Evolutionary conservation across 192 early-diverging fungal species (phyloP), one percentile per base, ranked within the genome.

Genomic region (Mortierella alpina): DNA sequence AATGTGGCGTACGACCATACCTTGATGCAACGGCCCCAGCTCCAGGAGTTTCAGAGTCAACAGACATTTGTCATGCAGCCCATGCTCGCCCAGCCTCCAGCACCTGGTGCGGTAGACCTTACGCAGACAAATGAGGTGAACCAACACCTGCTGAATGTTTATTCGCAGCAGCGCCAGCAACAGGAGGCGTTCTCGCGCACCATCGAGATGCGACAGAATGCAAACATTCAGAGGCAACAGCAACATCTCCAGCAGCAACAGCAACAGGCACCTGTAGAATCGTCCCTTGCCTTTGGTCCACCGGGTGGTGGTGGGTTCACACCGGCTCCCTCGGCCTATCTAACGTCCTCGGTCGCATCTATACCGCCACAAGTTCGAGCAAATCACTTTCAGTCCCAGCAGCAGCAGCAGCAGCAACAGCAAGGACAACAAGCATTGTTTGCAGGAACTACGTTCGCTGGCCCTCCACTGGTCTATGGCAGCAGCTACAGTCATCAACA

Each of bases 91-190:
- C 71, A 73, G 23, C 22, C 55, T 23, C 12, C 2, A n/a, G 47
- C 18, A 46, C 42, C 69, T 31, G 7, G 18, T 18, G 20, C 56
- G 12, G 8, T 18, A 17, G 15, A 39, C 8, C 67, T 23, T 23
- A 20, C 17, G 15, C 60, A 40, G n/a, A 13, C 44, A 22, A 31
- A 45, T 2, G 61, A 64, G 17, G 61, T 59, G 0, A 63, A 44
- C 48, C 77, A 72, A 13, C 70, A 68, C 45, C 45, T 80, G 40
- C 13, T 80, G 66, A 57, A 64, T 7, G 48, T 72, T 2, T 80
- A 72, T 23, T 39, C 70, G 10, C 76, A 79, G 22, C 76, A 79
- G 39, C 69, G 72, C 53, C 77, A 62, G 31, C 63, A 80, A 20
- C 70, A 80, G 17, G 70, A 72, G 15, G 17, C 59, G 0, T 0